phyloP scores from a whole-genome alignment of 2,329 filamentous ascomycete genomes.

The Nigrograna mackinnonii region DNA sequence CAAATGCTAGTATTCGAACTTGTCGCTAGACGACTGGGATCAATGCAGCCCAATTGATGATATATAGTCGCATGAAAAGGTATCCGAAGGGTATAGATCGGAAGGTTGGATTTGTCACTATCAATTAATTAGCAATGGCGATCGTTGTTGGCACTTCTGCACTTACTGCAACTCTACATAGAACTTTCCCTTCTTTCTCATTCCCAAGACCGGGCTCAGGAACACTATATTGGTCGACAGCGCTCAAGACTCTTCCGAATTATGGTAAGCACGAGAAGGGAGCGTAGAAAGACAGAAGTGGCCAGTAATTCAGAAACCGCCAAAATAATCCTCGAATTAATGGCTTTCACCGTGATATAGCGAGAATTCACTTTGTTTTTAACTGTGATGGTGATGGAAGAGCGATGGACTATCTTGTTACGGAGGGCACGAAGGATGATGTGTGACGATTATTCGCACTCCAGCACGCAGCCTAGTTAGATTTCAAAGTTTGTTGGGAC shows the following conservation, averaged over 20 bases:
- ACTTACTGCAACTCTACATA: not conserved
- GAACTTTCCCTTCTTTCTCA: conserved; percentile 4
- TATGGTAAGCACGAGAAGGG: conserved; percentile 13
- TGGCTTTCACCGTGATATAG: no score
- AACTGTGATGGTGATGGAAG: not conserved
- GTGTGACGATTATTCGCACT: no score
- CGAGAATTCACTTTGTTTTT: no score
- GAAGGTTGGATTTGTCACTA: conserved; percentile 18
- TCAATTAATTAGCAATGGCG: not conserved
- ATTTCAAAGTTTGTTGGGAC: no score
- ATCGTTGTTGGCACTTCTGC: no score
- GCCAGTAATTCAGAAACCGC: not conserved
- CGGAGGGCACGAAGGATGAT: no score
- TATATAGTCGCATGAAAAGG: conserved; percentile 44
- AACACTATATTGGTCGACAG: conserved; percentile 13
- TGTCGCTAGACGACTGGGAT: conserved; percentile 14
- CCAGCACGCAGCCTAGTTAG: no score
- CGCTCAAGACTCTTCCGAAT: conserved; percentile 13
- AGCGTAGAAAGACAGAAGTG: conserved; percentile 12
- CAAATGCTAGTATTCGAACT: conserved; percentile 39
- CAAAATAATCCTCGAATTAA: not conserved
- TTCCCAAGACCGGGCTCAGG: conserved; percentile 14
- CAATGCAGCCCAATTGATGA: conserved; percentile 40
- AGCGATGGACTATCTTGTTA: no score
- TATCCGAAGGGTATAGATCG: conserved; percentile 45